Percentiles rank a stretch among this genome's conserved stretches.
These are phyloP conservation scores for Agrocybe pediades DNA, from an alignment of 768 basidiomycete species.

Conservation along the genomic window DNA sequence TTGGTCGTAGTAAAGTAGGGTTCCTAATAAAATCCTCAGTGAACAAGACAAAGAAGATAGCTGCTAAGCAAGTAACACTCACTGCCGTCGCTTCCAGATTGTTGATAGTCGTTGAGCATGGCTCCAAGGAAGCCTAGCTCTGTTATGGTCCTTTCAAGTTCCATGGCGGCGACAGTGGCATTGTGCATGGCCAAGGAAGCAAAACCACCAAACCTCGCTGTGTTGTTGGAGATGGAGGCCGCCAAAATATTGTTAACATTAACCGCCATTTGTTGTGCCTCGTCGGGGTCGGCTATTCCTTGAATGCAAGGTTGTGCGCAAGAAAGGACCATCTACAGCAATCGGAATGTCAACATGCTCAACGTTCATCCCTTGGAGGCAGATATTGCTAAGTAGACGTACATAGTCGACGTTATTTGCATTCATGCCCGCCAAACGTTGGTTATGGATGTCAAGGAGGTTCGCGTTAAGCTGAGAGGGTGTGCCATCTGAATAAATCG, in stretches of 20 bases:
- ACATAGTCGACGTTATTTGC: conserved; percentile 39
- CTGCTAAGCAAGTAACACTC: conserved; percentile 4
- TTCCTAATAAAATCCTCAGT: conserved; percentile 21
- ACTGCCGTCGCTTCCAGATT: conserved; percentile 42
- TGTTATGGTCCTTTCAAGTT: conserved; percentile 38
- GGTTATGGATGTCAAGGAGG: conserved; percentile 40
- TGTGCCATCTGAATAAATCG: conserved; percentile 25
- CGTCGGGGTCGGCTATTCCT: conserved; percentile 34
- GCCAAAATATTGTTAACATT: conserved; percentile 38
- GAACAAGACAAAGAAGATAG: neutral
- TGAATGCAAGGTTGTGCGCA: conserved; percentile 41
- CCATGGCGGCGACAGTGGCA: conserved; percentile 39
- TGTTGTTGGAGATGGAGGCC: conserved; percentile 37
- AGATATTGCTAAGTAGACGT: no score
- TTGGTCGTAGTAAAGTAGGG: conserved; percentile 38
- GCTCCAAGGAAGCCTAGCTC: conserved; percentile 46
- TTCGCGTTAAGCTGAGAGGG: conserved; percentile 31
- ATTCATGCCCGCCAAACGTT: conserved; percentile 37
- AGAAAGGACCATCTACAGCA: conserved; percentile 39
- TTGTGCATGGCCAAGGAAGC: conserved; percentile 47
- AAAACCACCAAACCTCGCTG: conserved; percentile 41
- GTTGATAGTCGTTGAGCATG: conserved; percentile 47
- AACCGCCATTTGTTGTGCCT: conserved; percentile 36
- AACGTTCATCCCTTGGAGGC: no score
- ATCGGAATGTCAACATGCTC: no score